Conservation (phyloP, 108 stramenopile species). For the Nannochloropsis salina region DNA sequence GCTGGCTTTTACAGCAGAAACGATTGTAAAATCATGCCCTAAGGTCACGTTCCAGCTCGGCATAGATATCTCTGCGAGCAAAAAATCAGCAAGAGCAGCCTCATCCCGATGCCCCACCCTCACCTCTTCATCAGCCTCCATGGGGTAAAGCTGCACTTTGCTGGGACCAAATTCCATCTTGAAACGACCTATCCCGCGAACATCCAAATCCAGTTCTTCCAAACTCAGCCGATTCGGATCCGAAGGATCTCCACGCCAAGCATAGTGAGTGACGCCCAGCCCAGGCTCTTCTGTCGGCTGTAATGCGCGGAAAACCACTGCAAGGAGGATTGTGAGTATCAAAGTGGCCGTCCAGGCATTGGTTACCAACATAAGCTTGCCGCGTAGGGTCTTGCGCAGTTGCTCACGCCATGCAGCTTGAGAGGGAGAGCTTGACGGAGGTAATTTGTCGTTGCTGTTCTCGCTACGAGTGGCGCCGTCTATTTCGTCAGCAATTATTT, state of each 20-base stretch:
- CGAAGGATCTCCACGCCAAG: not conserved
- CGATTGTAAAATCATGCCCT: not conserved
- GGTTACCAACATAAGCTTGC: not conserved
- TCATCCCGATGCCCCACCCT: not conserved
- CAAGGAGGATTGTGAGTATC: slow-evolving; percentile 2
- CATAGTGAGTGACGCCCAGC: not conserved
- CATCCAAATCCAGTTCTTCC: slow-evolving; percentile 5
- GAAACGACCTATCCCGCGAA: not conserved
- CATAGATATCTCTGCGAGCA: not conserved
- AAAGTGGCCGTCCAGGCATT: slow-evolving; percentile 19
- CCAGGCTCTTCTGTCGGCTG: slow-evolving; percentile 15
- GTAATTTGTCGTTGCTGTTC: not conserved
- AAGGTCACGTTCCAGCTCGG: not conserved
- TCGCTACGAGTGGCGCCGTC: not conserved
- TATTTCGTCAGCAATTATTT: not conserved
- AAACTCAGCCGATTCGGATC: not conserved
- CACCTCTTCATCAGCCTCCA: not conserved
- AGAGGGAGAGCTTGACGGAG: not conserved
- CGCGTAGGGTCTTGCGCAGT: slow-evolving; percentile 5
- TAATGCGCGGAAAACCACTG: not conserved
- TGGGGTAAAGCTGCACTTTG: slow-evolving; percentile 3
- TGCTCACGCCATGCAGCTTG: not conserved
- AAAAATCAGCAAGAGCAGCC: not conserved
- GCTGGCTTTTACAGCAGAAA: not conserved
- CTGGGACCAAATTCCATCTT: not conserved